Evolutionary conservation across 352 stramenopile species (phyloP), one percentile per base, ranked within the genome.

Genomic region (Pythium dissotocum): DNA sequence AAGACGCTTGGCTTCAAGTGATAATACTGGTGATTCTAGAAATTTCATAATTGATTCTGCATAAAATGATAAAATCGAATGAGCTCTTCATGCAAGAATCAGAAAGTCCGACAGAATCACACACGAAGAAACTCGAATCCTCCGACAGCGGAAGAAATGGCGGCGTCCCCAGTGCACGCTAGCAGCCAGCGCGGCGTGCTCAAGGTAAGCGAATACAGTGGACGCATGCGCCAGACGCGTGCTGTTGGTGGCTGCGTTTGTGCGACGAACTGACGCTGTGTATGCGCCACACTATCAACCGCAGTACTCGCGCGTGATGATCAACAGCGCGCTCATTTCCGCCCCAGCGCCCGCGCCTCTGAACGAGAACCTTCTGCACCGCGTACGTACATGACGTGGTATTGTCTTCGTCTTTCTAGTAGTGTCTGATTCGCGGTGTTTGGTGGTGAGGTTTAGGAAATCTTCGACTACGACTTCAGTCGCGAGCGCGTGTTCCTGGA

Each of bases 391-490:
- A 40, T n/a, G n/a, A n/a, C n/a, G n/a, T n/a, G n/a, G n/a, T n/a
- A n/a, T n/a, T n/a, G n/a, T n/a, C n/a, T n/a, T n/a, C n/a, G n/a
- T n/a, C n/a, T n/a, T n/a, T n/a, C n/a, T n/a, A n/a, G n/a, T n/a
- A n/a, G 33, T 4, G 33, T 38, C 33, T 6, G 33, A 38, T 12
- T 42, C 7, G 12, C 36, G 36, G 6, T 7, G 36, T 9, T 12
- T 7, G 14, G 12, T 58, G 3, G n/a, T 40, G 8, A 48, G 9
- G 12, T 0, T 67, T 21, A 91, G 83, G 77, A 86, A 48, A 76
- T 91, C 38, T 91, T 89, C 61, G 77, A 88, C 71, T 91, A 91
- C 68, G 81, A 89, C 65, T 91, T 91, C 52, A 88, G 73, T 40
- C 77, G 78, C 18, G 83, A 91, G 58, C 80, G 79, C 48, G 79